Evolutionary conservation across 805 yeast genomes (phyloP).

Genomic region (Candida pseudofarinosa): DNA sequence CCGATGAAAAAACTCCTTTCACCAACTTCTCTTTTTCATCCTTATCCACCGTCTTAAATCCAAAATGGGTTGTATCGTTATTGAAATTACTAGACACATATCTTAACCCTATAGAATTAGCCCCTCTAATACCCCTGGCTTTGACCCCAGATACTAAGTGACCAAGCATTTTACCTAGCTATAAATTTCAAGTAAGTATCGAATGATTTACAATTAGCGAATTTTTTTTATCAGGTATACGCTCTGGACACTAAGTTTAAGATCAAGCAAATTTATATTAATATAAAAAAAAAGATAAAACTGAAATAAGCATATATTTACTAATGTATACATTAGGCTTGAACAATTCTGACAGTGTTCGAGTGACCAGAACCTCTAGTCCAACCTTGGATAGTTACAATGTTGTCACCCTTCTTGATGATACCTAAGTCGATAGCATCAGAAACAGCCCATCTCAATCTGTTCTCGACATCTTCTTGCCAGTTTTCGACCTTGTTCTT

Average conservation of each 20-base stretch:
- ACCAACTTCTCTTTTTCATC: slow-evolving; percentile 78
- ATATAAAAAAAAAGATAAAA: not conserved
- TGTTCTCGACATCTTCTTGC: slow-evolving; percentile 94
- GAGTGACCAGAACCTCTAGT: slow-evolving; percentile 98
- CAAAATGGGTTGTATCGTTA: slow-evolving; percentile 80
- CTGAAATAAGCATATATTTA: slow-evolving; percentile 1
- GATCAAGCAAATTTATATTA: slow-evolving; percentile 1
- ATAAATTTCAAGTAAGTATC: not conserved
- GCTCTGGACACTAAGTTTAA: not conserved
- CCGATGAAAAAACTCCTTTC: slow-evolving; percentile 89
- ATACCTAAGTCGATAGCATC: slow-evolving; percentile 87
- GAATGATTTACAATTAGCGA: not conserved
- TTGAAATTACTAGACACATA: slow-evolving; percentile 7
- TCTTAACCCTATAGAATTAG: not conserved
- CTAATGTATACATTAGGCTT: slow-evolving; percentile 44
- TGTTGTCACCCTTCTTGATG: slow-evolving; percentile 80
- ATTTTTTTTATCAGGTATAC: not conserved
- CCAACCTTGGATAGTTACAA: slow-evolving; percentile 98
- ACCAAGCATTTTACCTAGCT: not conserved
- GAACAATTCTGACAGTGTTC: slow-evolving; percentile 91
- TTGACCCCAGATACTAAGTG: slow-evolving; percentile 1
- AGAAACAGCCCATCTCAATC: slow-evolving; percentile 88
- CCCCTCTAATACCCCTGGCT: not conserved
- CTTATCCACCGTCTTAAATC: slow-evolving; percentile 75
- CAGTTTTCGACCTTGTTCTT: slow-evolving; percentile 70